phyloP scores from a whole-genome alignment of 2,329 filamentous ascomycete genomes.

The Alternaria viburni region DNA sequence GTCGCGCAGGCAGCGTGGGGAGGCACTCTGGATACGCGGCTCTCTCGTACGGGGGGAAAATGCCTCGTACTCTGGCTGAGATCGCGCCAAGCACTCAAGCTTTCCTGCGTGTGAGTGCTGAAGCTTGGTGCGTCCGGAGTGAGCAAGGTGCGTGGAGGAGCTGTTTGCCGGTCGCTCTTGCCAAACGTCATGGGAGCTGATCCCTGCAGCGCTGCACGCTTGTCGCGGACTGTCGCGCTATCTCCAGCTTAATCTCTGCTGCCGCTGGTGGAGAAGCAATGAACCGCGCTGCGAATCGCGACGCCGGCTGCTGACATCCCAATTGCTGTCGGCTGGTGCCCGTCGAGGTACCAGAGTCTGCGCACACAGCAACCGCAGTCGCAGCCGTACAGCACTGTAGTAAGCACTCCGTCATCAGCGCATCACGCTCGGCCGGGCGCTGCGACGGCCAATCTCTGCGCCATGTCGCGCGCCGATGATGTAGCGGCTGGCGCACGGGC shows the following conservation, averaged over 20 bases:
- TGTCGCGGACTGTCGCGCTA: conserved; percentile 23
- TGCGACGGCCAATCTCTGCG: conserved; percentile 19
- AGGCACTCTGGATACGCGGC: conserved; percentile 1
- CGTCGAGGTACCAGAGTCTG: not conserved
- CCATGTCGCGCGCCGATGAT: conserved; percentile 15
- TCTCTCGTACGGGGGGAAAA: conserved; percentile 17
- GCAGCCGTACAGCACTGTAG: not conserved
- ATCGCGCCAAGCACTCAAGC: conserved; percentile 12
- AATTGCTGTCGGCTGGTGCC: not conserved
- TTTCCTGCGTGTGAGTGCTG: conserved; percentile 2
- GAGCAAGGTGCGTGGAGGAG: conserved; percentile 1
- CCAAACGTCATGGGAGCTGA: conserved; percentile 13
- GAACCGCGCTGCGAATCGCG: conserved; percentile 12
- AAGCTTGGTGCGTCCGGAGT: conserved; percentile 11
- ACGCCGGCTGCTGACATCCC: not conserved
- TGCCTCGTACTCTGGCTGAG: conserved; percentile 2
- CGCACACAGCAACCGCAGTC: not conserved
- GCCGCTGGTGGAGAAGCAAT: conserved; percentile 15
- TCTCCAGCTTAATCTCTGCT: conserved; percentile 32
- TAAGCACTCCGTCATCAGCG: conserved; percentile 1
- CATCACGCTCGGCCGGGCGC: conserved; percentile 16
- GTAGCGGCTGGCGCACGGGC: conserved; percentile 19
- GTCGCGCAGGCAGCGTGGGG: conserved; percentile 16
- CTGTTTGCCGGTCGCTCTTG: conserved; percentile 2
- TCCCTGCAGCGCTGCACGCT: conserved; percentile 13